A percentile compares a stretch with the other conserved stretches of the same genome.
phyloP scores from a whole-genome alignment of 2,329 filamentous ascomycete genomes.

The Fusarium sp. region DNA sequence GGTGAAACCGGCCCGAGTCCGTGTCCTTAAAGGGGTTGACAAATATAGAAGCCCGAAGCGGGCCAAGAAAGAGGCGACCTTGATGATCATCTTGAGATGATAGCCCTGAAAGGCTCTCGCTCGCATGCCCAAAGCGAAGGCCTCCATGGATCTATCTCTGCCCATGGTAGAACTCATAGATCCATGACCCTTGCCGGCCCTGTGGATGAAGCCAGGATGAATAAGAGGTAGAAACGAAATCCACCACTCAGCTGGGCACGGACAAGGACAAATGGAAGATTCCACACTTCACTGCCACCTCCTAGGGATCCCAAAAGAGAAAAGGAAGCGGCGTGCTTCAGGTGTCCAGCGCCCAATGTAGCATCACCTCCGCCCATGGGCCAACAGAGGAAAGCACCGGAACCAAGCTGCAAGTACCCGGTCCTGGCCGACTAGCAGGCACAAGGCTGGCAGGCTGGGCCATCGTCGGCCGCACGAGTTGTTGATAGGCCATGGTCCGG shows the following conservation, averaged over 20 bases:
- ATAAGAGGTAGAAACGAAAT: conserved; percentile 6
- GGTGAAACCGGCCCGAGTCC: conserved; percentile 25
- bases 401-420: conserved; percentile 22
- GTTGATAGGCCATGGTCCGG: conserved; percentile 4
- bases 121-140: neutral
- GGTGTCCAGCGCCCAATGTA: conserved; percentile 18
- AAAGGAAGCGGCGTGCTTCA: conserved; percentile 14
- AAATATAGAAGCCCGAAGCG: neutral
- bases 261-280: conserved; percentile 9
- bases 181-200: neutral
- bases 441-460: neutral
- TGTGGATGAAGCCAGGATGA: conserved; percentile 1
- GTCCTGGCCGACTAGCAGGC: neutral
- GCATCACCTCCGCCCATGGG: conserved; percentile 17
- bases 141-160: conserved; percentile 5
- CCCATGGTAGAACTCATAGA: neutral
- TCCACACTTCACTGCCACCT: conserved; percentile 18
- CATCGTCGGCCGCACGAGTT: neutral
- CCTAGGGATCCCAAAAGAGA: conserved; percentile 9
- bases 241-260: conserved; percentile 32
- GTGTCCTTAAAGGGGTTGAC: neutral
- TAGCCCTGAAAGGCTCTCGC: neutral
- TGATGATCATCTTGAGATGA: conserved; percentile 1
- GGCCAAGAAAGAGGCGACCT: neutral
- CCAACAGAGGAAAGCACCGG: conserved; percentile 8